phyloP scores from a whole-genome alignment of 1,139 yeast genomes.

The Taphrina wiesneri region DNA sequence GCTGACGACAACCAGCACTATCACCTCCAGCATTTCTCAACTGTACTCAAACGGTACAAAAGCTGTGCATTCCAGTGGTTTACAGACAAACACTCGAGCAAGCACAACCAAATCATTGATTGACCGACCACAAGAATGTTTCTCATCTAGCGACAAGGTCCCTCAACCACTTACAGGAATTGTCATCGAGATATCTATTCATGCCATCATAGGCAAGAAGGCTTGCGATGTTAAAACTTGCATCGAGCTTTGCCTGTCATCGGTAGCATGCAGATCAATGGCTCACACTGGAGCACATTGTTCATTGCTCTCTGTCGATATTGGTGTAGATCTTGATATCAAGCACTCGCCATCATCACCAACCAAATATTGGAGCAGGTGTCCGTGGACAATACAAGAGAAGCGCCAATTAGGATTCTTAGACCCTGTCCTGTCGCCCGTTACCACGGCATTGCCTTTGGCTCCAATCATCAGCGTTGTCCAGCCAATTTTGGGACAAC shows the following conservation, averaged over 20 bases:
- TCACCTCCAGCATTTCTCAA: not conserved
- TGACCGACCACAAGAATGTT: not conserved
- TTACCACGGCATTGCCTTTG: not conserved
- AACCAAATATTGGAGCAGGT: not conserved
- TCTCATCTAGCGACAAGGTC: not conserved
- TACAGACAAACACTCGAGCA: not conserved
- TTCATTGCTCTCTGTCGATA: not conserved
- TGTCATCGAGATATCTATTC: not conserved
- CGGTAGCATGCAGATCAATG: not conserved
- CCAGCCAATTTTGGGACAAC: not conserved
- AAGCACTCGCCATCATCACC: not conserved
- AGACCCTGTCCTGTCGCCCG: not conserved
- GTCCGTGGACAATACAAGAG: not conserved
- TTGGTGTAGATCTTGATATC: not conserved
- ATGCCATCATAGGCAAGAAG: not conserved
- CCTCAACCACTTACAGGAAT: not conserved
- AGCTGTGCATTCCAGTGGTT: not conserved
- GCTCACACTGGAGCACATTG: not conserved
- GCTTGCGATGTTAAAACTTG: not conserved
- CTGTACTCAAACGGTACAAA: not conserved
- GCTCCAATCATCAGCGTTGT: not conserved
- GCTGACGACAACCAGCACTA: not conserved
- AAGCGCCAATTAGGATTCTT: conserved; percentile 1
- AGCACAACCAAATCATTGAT: not conserved
- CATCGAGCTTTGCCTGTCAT: conserved; percentile 1